Conservation (phyloP, 768 basidiomycete genomes). For the Termitomyces bulborhizus region DNA sequence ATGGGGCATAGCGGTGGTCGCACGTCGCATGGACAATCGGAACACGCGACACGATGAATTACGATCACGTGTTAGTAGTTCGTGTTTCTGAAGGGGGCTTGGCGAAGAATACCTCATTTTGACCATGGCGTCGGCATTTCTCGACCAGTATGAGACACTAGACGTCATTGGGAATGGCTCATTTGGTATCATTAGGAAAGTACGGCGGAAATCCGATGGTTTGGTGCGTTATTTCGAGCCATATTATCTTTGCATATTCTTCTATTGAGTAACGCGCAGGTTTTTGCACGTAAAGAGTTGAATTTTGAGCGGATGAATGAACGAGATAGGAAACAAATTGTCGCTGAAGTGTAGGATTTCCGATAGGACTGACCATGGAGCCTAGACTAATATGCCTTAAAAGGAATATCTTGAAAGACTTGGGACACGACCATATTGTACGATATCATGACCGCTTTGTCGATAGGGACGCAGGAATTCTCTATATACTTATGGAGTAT, state of each 20-base stretch:
- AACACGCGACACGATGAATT: conserved; percentile 6
- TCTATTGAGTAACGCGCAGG: conserved; percentile 28
- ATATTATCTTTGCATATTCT: background rate
- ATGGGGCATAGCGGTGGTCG: no score
- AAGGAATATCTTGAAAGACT: conserved; percentile 94
- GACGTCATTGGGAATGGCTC: conserved; percentile 96
- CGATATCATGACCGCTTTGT: conserved; percentile 91
- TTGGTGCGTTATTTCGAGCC: conserved; percentile 43
- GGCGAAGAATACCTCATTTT: background rate
- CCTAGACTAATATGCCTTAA: background rate
- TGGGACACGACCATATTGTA: conserved; percentile 94
- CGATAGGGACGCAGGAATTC: conserved; percentile 82
- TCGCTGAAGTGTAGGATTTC: conserved; percentile 87
- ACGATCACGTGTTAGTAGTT: conserved; percentile 11
- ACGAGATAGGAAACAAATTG: conserved; percentile 93
- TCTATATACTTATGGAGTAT: conserved; percentile 99
- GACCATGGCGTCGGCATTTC: conserved; percentile 29
- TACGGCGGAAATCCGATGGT: conserved; percentile 78
- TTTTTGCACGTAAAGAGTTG: conserved; percentile 90
- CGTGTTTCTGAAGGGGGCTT: background rate
- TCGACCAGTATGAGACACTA: conserved; percentile 80
- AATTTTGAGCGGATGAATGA: conserved; percentile 98
- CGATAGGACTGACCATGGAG: background rate
- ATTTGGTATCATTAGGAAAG: conserved; percentile 97
- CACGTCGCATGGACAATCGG: background rate